phyloP scores from a whole-genome alignment of 2,329 filamentous ascomycete genomes.

The Stemphylium vesicarium region DNA sequence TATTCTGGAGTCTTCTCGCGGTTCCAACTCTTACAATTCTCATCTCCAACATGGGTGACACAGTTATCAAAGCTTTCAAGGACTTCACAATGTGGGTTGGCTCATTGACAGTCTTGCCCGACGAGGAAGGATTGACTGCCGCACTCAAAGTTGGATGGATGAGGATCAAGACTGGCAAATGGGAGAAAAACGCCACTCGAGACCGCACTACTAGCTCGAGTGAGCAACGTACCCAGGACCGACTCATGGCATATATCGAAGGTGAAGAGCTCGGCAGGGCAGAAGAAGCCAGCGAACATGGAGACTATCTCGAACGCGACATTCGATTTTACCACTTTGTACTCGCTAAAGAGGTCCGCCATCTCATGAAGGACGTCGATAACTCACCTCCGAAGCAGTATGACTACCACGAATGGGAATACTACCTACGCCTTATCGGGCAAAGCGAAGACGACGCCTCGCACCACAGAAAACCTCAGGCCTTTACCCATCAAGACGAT shows the following conservation, averaged over 20 bases:
- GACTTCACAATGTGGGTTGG: conserved; percentile 64
- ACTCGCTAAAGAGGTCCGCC: conserved; percentile 53
- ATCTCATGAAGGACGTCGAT: conserved; percentile 52
- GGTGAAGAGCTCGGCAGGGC: conserved; percentile 52
- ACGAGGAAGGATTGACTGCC: conserved; percentile 51
- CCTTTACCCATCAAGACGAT: conserved; percentile 25
- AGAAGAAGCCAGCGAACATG: conserved; percentile 49
- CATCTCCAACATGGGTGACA: conserved; percentile 62
- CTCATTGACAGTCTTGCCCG: conserved; percentile 61
- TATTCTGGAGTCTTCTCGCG: conserved; percentile 63
- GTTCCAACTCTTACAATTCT: conserved; percentile 62
- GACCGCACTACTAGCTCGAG: conserved; percentile 11
- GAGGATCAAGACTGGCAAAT: conserved; percentile 32
- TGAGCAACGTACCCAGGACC: conserved; percentile 33
- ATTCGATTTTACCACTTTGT: conserved; percentile 60
- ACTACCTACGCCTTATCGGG: conserved; percentile 47
- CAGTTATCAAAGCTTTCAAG: conserved; percentile 60
- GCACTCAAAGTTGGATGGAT: conserved; percentile 41
- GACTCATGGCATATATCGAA: conserved; percentile 50
- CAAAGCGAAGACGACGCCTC: conserved; percentile 50
- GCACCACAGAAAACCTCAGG: conserved; percentile 42
- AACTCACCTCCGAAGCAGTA: conserved; percentile 49
- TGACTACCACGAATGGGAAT: conserved; percentile 49
- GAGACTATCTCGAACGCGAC: conserved; percentile 55
- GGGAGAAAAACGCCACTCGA: conserved; percentile 14